Percentiles rank a stretch among this genome's conserved stretches.
Conservation (phyloP, 2,329 filamentous ascomycete species). For the Cladobotryum mycophilum region DNA sequence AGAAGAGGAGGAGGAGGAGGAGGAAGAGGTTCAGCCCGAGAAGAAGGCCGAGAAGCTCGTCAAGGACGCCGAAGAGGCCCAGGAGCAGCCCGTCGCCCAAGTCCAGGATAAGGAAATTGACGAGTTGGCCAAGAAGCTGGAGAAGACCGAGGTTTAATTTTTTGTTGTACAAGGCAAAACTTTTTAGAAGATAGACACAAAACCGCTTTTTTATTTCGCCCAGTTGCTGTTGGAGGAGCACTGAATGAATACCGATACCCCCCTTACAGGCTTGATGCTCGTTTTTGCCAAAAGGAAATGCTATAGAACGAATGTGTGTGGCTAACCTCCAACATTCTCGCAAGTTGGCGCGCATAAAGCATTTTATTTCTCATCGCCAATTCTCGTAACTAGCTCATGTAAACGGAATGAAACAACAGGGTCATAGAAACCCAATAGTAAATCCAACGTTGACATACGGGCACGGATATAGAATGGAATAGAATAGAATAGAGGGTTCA, state of each 20-base stretch:
- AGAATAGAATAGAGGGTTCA: too few relatives aligned
- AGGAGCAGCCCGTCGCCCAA: constrained; percentile 66
- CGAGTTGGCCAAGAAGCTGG: constrained; percentile 66
- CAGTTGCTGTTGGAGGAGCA: neutral
- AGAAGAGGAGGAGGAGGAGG: constrained; percentile 59
- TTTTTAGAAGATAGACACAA: neutral
- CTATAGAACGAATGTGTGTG: too few relatives aligned
- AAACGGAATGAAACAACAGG: too few relatives aligned
- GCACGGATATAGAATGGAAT: too few relatives aligned
- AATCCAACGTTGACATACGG: too few relatives aligned
- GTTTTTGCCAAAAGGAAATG: too few relatives aligned
- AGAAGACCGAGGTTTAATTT: constrained; percentile 57
- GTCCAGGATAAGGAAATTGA: constrained; percentile 74
- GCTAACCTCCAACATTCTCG: too few relatives aligned
- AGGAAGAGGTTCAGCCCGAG: constrained; percentile 59
- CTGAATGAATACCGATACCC: neutral
- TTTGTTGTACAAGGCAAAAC: neutral
- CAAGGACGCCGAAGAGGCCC: constrained; percentile 64
- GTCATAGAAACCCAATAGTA: too few relatives aligned
- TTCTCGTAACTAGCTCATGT: too few relatives aligned
- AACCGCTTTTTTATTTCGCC: neutral
- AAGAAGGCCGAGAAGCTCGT: constrained; percentile 63
- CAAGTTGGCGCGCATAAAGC: too few relatives aligned
- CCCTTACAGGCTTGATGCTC: too few relatives aligned
- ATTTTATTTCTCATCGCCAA: too few relatives aligned